Conservation (phyloP, 2,329 filamentous ascomycete species). For the Madurella fahalii region DNA sequence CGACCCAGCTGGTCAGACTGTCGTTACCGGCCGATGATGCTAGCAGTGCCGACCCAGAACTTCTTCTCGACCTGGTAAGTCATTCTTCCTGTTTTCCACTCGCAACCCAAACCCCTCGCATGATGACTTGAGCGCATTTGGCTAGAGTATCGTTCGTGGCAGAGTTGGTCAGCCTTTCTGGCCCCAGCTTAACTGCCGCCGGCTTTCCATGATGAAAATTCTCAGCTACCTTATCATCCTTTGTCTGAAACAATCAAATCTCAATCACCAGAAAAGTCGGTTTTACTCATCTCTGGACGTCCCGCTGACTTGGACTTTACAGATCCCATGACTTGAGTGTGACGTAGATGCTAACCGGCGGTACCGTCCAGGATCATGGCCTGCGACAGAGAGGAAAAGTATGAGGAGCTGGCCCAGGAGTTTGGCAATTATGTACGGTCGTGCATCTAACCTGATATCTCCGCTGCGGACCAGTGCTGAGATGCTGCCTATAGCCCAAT, state of each 20-base stretch:
- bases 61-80: conserved; percentile 22
- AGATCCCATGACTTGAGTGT: conserved; percentile 7
- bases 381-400: conserved; percentile 89
- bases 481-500: conserved; percentile 61
- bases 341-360: conserved; percentile 19
- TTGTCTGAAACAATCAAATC: conserved; percentile 73
- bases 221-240: conserved; percentile 90
- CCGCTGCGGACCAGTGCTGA: conserved; percentile 42
- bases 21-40: neutral
- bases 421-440: conserved; percentile 78
- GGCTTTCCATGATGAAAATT: conserved; percentile 95
- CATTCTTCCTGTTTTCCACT: conserved; percentile 16
- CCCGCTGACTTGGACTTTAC: conserved; percentile 16
- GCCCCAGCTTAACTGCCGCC: conserved; percentile 51
- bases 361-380: conserved; percentile 71
- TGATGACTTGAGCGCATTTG: conserved; percentile 99
- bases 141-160: conserved; percentile 87
- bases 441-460: conserved; percentile 29
- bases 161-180: conserved; percentile 70
- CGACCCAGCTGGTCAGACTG: neutral
- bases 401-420: conserved; percentile 72
- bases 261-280: conserved; percentile 22
- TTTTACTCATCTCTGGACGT: conserved; percentile 16
- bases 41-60: conserved; percentile 6
- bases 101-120: conserved; percentile 39